These are phyloP conservation scores for Cyclotella kingstonii DNA, from an alignment of 108 stramenopile genomes.

Conservation along the genomic window DNA sequence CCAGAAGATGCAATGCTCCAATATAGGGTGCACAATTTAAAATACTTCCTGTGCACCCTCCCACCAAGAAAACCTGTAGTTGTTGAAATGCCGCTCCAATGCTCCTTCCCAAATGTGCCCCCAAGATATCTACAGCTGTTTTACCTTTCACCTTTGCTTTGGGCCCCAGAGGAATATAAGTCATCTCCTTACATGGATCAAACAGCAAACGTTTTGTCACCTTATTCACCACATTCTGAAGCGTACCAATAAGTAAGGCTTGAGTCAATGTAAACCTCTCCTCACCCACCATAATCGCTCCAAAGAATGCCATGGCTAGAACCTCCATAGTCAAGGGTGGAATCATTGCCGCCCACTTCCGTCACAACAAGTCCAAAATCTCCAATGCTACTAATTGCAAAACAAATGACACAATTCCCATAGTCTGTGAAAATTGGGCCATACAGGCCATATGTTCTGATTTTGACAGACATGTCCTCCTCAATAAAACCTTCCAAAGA, in stretches of 20 bases:
- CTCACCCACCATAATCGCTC: constrained; percentile 25
- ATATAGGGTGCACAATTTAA: constrained; percentile 44
- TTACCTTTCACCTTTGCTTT: constrained; percentile 50
- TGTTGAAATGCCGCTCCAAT: constrained; percentile 46
- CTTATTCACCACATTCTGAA: constrained; percentile 49
- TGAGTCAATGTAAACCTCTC: constrained; percentile 33
- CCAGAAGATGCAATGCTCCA: constrained; percentile 29
- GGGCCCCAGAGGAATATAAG: constrained; percentile 45
- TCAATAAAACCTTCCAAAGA: constrained; percentile 42
- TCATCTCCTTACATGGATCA: constrained; percentile 54
- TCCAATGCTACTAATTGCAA: constrained; percentile 45
- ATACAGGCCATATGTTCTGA: constrained; percentile 46
- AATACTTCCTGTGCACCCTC: constrained; percentile 39
- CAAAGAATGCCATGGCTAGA: constrained; percentile 39
- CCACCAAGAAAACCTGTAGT: constrained; percentile 33
- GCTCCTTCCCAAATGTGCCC: constrained; percentile 45
- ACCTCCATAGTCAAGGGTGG: constrained; percentile 43
- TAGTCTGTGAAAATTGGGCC: constrained; percentile 48
- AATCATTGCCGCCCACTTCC: constrained; percentile 48
- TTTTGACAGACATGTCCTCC: constrained; percentile 39
- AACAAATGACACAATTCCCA: constrained; percentile 39
- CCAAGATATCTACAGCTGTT: constrained; percentile 45
- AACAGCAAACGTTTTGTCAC: constrained; percentile 48
- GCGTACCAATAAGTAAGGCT: constrained; percentile 46
- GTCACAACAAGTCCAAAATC: constrained; percentile 41